Percentiles rank a stretch among this genome's conserved stretches.
phyloP scores from a whole-genome alignment of 495 filamentous ascomycete species.

The Aspergillus nanangensis region DNA sequence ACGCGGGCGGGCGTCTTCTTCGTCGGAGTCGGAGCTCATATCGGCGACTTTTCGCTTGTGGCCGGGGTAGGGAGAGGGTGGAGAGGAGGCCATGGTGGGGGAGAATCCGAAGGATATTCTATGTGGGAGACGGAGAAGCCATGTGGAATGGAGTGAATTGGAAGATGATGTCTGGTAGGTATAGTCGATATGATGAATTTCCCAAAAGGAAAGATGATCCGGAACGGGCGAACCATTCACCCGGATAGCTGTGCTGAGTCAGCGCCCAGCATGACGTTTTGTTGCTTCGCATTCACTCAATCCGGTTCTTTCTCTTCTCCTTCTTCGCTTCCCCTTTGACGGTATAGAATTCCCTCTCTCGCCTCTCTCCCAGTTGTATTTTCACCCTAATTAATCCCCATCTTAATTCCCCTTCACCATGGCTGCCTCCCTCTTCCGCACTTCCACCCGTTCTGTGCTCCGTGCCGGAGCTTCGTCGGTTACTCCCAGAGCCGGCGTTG shows the following conservation, averaged over 20 bases:
- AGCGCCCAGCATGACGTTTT: no score
- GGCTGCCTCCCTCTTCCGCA: slow-evolving; percentile 52
- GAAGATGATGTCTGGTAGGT: no score
- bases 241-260: no score
- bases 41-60: slow-evolving; percentile 41
- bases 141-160: background rate
- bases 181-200: no score
- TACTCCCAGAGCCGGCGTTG: slow-evolving; percentile 51
- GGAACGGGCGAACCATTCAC: no score
- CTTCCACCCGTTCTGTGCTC: slow-evolving; percentile 49
- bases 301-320: slow-evolving; percentile 4
- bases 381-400: slow-evolving; percentile 3
- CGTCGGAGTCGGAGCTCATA: slow-evolving; percentile 39
- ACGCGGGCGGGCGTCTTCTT: slow-evolving; percentile 32
- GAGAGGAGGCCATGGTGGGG: slow-evolving; percentile 29
- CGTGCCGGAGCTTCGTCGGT: slow-evolving; percentile 49
- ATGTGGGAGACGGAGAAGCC: background rate
- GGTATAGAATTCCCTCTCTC: background rate
- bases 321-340: background rate
- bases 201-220: no score
- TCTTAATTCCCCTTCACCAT: slow-evolving; percentile 31
- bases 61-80: slow-evolving; percentile 23
- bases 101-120: no score
- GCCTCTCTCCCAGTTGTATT: slow-evolving; percentile 1
- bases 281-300: no score